Percentiles rank a stretch among this genome's conserved stretches.
Conservation (phyloP, 306 rosid species). For the Malus sieversii region DNA sequence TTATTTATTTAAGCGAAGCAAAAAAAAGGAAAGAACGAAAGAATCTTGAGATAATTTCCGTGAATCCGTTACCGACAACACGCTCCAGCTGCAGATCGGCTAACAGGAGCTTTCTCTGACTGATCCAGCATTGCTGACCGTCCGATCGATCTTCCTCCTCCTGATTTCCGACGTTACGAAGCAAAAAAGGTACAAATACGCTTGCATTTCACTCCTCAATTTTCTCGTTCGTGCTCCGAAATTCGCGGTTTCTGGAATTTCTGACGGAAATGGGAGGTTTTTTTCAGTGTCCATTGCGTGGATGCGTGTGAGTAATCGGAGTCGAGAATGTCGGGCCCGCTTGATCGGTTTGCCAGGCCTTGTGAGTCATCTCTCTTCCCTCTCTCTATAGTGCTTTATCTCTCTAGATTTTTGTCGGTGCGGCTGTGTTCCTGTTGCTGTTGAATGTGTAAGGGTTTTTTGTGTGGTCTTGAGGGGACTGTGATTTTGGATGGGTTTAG, state of each 20-base stretch:
- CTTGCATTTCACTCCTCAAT: background rate
- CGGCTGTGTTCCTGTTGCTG: background rate
- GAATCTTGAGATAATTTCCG: background rate
- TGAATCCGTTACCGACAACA: background rate
- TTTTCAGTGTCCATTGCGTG: slow-evolving; percentile 8
- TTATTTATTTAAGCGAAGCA: background rate
- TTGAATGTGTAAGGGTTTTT: background rate
- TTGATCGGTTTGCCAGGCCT: slow-evolving; percentile 76
- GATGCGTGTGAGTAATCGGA: slow-evolving; percentile 16
- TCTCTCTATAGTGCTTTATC: background rate
- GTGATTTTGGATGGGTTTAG: background rate
- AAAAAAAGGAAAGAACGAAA: too few relatives aligned
- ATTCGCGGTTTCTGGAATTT: slow-evolving; percentile 27
- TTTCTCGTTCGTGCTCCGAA: background rate
- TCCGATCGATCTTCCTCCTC: slow-evolving; percentile 5
- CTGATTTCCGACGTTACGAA: background rate
- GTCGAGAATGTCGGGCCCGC: slow-evolving; percentile 53
- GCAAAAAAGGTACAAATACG: background rate
- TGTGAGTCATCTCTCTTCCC: slow-evolving; percentile 35
- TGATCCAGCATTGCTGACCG: slow-evolving; percentile 9
- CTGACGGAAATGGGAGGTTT: slow-evolving; percentile 22
- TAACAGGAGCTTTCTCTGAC: background rate
- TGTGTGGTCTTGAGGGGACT: background rate
- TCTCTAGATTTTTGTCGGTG: background rate
- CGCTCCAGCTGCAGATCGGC: slow-evolving; percentile 6